These are phyloP conservation scores for Pulveroboletus sp. DNA, from an alignment of 768 basidiomycete species.

Conservation along the genomic window DNA sequence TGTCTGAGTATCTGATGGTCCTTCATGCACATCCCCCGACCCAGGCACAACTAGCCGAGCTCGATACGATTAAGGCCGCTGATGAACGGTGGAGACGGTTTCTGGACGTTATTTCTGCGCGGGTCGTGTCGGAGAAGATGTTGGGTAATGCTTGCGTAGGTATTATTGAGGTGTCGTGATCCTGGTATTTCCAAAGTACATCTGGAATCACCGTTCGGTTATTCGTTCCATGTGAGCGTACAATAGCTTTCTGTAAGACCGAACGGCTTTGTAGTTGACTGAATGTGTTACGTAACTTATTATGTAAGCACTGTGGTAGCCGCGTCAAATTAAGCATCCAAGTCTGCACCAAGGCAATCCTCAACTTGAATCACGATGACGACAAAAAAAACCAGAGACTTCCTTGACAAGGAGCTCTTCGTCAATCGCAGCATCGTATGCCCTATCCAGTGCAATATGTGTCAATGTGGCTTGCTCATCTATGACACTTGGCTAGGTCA, in stretches of 20 bases:
- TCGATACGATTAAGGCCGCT: conserved; percentile 9
- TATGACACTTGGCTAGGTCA: conserved; percentile 49
- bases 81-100: conserved; percentile 23
- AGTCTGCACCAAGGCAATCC: too few species aligned
- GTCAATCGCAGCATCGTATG: conserved; percentile 44
- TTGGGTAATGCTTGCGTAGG: not conserved
- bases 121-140: not conserved
- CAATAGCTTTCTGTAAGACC: too few species aligned
- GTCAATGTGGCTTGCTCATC: not conserved
- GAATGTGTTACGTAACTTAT: too few species aligned
- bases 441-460: not conserved
- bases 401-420: conserved; percentile 45
- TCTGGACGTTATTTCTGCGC: conserved; percentile 14
- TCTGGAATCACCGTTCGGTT: not conserved
- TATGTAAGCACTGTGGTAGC: too few species aligned
- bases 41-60: conserved; percentile 36
- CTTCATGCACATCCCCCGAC: conserved; percentile 53
- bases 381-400: conserved; percentile 34
- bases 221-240: not conserved
- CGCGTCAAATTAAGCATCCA: too few species aligned
- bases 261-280: too few species aligned
- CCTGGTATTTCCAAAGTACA: not conserved
- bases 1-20: conserved; percentile 45
- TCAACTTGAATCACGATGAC: conserved; percentile 22
- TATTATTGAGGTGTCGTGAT: not conserved